Conservation (phyloP, 2,329 filamentous ascomycete species). For the Pseudogymnoascus sp. region DNA sequence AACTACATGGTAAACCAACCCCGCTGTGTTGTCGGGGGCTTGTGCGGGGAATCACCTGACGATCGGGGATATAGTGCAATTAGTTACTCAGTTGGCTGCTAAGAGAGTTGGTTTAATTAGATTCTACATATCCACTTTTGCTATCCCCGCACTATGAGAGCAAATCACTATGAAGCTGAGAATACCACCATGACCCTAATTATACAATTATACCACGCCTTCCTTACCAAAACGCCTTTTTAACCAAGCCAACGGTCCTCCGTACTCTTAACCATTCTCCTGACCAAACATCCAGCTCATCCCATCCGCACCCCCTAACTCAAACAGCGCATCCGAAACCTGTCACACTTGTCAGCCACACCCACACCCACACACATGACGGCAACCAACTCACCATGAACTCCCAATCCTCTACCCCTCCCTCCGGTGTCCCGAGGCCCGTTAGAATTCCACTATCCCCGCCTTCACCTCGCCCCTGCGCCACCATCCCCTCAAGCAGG, state of each 20-base stretch:
- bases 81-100: not conserved
- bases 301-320: constrained; percentile 17
- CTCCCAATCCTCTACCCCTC: constrained; percentile 33
- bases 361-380: not conserved
- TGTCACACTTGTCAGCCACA: constrained; percentile 14
- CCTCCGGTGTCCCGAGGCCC: constrained; percentile 21
- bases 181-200: not conserved
- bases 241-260: not conserved
- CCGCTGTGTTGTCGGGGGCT: not conserved
- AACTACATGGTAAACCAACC: not conserved
- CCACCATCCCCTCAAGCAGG: constrained; percentile 28
- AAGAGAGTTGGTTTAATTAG: not conserved
- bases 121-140: not conserved
- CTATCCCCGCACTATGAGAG: not conserved
- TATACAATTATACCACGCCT: not conserved
- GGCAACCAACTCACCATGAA: constrained; percentile 30
- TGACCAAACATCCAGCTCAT: constrained; percentile 18
- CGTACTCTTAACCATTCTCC: constrained; percentile 9
- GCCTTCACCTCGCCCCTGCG: constrained; percentile 11
- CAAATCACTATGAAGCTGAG: not conserved
- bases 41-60: not conserved
- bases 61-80: not conserved
- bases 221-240: not conserved
- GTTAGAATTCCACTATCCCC: constrained; percentile 17
- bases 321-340: constrained; percentile 26